Evolutionary conservation across 2,329 filamentous ascomycete species (phyloP), one percentile per base, ranked within the genome.

Genomic region (Colletotrichum sp.): DNA sequence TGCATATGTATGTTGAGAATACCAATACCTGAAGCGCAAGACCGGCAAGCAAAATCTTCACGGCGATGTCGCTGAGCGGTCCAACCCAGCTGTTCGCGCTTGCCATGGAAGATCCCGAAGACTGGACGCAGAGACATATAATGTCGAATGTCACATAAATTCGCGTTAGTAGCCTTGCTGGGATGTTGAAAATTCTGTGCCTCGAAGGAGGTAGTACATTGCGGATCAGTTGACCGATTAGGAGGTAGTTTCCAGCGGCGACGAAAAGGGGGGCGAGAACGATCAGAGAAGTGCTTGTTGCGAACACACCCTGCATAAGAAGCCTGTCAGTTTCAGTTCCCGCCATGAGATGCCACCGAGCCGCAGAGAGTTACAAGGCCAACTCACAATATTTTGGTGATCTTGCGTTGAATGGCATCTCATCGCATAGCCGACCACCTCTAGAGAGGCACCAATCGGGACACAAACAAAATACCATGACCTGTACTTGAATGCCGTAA

Each of bases 211-310:
- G 83, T 2, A 88, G 82, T 12, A 85, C 84, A 13, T 81, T 79
- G 13, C 84, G 80, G 70, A 89, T 86, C 8, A 90, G 80, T 15
- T 86, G 84, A n/a, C 86, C 87, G 68, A 90, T 86, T 62, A 90
- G 84, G 69, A 90, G 84, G 79, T 90, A 90, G 71, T 89, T 87
- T 3, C 87, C 88, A 1, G 88, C 89, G 18, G 87, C 87, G 65
- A 89, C 80, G 68, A 90, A 85, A 57, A 89, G 83, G 0, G 89
- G 89, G 0, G 88, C 87, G 55, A 90, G 82, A 15, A 89, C 86
- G n/a, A 88, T 86, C 26, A 88, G 82, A 1, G 84, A 85, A 6
- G 83, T 78, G 1, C 83, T 85, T 52, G 83, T 78, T 7, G 87
- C 83, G 69, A 87, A 88, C 1, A 86, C 80, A 2, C 80, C 79